Conservation (phyloP, 2,329 filamentous ascomycete genomes). For the Dothideomycetes sp. region DNA sequence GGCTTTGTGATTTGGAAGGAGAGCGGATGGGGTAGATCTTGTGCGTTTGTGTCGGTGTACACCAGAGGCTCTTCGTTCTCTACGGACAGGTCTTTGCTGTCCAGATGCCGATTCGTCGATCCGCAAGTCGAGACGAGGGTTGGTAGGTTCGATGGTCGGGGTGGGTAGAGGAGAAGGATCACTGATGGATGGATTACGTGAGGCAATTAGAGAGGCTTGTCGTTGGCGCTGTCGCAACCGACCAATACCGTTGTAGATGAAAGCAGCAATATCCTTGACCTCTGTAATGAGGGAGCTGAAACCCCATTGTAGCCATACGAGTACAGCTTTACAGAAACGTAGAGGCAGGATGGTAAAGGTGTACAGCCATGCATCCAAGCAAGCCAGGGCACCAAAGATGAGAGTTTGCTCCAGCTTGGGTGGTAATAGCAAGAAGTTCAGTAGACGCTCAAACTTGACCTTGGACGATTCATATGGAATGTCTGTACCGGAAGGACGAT, state of each 20-base stretch:
- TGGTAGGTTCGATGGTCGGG: not conserved
- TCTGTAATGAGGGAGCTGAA: constrained; percentile 61
- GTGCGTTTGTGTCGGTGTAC: constrained; percentile 55
- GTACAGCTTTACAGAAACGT: constrained; percentile 70
- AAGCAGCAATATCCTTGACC: constrained; percentile 57
- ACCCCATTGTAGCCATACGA: constrained; percentile 72
- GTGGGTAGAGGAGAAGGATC: constrained; percentile 7
- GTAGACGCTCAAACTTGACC: constrained; percentile 80
- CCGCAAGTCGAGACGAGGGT: not conserved
- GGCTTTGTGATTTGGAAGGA: constrained; percentile 85
- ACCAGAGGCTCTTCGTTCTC: constrained; percentile 8
- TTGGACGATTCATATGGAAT: constrained; percentile 85
- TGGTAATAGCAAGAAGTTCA: constrained; percentile 79
- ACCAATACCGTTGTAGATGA: constrained; percentile 69
- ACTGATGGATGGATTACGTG: constrained; percentile 12
- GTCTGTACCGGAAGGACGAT: constrained; percentile 44
- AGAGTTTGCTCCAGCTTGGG: constrained; percentile 73
- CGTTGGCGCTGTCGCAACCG: constrained; percentile 55
- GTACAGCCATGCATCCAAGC: constrained; percentile 91
- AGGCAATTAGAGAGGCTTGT: constrained; percentile 4
- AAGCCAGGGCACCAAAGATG: constrained; percentile 79
- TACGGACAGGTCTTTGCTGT: constrained; percentile 4
- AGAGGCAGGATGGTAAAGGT: constrained; percentile 92
- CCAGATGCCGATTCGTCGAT: not conserved
- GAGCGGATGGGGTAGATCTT: constrained; percentile 72